Conservation (phyloP, 345 rosid species). For the Boechera stricta region DNA sequence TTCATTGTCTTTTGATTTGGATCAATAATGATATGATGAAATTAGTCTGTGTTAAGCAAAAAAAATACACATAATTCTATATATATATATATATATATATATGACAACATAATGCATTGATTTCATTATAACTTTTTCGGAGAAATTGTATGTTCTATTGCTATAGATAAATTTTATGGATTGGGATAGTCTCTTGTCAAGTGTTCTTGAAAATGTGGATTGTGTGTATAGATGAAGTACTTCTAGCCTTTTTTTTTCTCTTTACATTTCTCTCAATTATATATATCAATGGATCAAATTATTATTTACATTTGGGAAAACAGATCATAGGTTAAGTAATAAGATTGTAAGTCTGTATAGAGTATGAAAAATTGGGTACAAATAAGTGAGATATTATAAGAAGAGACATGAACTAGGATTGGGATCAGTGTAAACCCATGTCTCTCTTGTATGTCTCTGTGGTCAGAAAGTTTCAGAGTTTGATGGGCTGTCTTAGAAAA, state of each 20-base stretch:
- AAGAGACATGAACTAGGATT: constrained; percentile 44
- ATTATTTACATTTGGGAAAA: constrained; percentile 30
- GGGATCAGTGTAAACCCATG: constrained; percentile 52
- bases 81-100: constrained; percentile 2
- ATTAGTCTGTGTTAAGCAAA: constrained; percentile 13
- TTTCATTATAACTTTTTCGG: constrained; percentile 13
- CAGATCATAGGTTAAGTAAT: constrained; percentile 30
- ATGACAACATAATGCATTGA: constrained; percentile 36
- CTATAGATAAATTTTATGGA: constrained; percentile 22
- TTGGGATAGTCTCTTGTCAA: constrained; percentile 4
- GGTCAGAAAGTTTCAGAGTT: constrained; percentile 43
- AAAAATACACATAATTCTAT: constrained; percentile 32
- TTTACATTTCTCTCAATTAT: background rate
- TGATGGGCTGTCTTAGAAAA: constrained; percentile 48
- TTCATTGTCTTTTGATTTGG: constrained; percentile 69
- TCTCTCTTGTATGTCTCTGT: constrained; percentile 42
- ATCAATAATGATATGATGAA: constrained; percentile 49
- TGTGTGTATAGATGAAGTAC: constrained; percentile 12
- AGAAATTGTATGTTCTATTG: constrained; percentile 7
- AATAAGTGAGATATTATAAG: constrained; percentile 40
- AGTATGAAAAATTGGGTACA: constrained; percentile 3
- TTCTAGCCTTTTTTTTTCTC: background rate
- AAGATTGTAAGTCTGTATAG: constrained; percentile 28
- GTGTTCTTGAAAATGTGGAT: constrained; percentile 20
- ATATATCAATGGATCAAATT: background rate